Percentiles rank a stretch among this genome's conserved stretches.
phyloP scores from a whole-genome alignment of 192 early-diverging fungal genomes.

The Funneliformis mosseae region DNA sequence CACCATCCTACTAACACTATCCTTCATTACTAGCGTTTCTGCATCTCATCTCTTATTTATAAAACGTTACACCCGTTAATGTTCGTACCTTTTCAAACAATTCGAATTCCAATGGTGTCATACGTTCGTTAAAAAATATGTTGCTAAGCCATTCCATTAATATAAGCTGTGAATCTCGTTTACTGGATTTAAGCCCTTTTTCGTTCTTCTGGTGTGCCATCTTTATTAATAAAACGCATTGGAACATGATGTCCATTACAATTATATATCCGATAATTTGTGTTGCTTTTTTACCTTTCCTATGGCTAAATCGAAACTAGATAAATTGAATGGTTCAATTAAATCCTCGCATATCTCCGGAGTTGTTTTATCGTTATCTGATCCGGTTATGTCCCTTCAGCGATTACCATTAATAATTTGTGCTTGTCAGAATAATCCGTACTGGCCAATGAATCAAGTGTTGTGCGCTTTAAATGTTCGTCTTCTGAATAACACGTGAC shows the following conservation, averaged over 20 bases:
- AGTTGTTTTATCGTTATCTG: constrained; percentile 71
- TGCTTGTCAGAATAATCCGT: constrained; percentile 84
- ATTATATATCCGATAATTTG: constrained; percentile 78
- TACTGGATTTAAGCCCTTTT: constrained; percentile 72
- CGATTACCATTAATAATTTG: constrained; percentile 84
- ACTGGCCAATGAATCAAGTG: constrained; percentile 82
- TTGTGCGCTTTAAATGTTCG: constrained; percentile 73
- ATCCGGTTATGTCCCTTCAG: constrained; percentile 92
- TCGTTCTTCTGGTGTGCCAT: constrained; percentile 68
- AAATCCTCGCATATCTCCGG: constrained; percentile 82
- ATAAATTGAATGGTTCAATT: constrained; percentile 61
- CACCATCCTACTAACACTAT: constrained; percentile 84
- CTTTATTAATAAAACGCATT: constrained; percentile 72
- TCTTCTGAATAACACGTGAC: constrained; percentile 96
- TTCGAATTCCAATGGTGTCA: constrained; percentile 90
- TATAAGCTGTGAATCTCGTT: constrained; percentile 96
- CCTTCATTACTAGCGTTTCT: constrained; percentile 80
- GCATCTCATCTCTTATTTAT: constrained; percentile 88
- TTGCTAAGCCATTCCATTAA: constrained; percentile 93
- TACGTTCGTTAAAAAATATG: constrained; percentile 80
- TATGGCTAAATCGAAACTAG: constrained; percentile 65
- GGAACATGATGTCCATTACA: constrained; percentile 61
- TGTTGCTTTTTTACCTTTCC: constrained; percentile 81
- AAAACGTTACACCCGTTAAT: constrained; percentile 84
- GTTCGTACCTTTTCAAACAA: constrained; percentile 82